phyloP scores from a whole-genome alignment of 192 early-diverging fungal genomes.

The Lunasporangiospora selenospora region DNA sequence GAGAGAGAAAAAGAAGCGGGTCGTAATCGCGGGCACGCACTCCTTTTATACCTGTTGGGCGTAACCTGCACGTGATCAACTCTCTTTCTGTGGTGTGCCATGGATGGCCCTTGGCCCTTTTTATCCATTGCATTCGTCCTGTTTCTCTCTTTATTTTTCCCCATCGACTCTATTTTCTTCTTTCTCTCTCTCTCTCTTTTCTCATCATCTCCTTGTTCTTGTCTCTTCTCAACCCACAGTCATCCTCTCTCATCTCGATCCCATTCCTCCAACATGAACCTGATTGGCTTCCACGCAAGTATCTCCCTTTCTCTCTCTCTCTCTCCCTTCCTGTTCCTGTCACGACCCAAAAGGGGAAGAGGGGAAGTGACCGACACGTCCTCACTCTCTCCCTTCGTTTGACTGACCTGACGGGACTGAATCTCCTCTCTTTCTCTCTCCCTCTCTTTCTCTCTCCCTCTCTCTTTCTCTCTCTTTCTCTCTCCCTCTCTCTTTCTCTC shows the following conservation, averaged over 20 bases:
- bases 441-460: not conserved
- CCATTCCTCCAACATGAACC: not conserved
- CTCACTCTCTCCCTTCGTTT: too few species aligned
- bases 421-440: too few species aligned
- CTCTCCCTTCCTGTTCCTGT: not conserved
- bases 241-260: too few species aligned
- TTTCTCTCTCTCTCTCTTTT: not conserved
- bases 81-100: not conserved
- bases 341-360: too few species aligned
- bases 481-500: not conserved
- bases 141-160: not conserved
- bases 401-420: too few species aligned
- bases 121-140: not conserved
- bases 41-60: not conserved
- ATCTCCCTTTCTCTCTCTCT: not conserved
- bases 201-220: not conserved
- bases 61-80: not conserved
- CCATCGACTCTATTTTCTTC: not conserved
- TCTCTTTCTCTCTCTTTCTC: not conserved
- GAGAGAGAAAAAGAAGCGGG: constrained; percentile 1
- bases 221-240: too few species aligned
- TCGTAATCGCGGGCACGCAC: not conserved
- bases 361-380: too few species aligned
- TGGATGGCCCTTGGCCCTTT: not conserved
- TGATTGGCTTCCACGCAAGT: not conserved